phyloP scores from a whole-genome alignment of 495 filamentous ascomycete species.

The Penicillium turbatum region DNA sequence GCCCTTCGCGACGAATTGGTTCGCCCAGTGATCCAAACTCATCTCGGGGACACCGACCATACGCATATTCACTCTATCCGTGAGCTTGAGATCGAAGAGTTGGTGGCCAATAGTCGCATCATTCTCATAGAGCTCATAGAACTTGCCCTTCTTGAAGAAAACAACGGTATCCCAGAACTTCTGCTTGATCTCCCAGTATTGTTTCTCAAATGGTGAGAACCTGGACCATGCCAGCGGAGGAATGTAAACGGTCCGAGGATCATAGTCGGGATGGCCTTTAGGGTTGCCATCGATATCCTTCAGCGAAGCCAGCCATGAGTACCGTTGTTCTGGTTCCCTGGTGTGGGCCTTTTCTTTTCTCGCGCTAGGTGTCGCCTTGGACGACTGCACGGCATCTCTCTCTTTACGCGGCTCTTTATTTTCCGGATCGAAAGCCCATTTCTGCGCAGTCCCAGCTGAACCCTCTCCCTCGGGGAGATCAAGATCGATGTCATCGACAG shows the following conservation, averaged over 20 bases:
- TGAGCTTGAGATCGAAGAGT: slow-evolving; percentile 95
- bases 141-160: slow-evolving; percentile 99
- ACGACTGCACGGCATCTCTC: slow-evolving; percentile 33
- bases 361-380: slow-evolving; percentile 47
- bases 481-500: slow-evolving; percentile 49
- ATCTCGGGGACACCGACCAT: slow-evolving; percentile 95
- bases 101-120: slow-evolving; percentile 97
- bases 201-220: slow-evolving; percentile 93
- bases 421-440: slow-evolving; percentile 86
- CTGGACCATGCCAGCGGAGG: slow-evolving; percentile 69
- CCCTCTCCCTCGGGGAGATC: slow-evolving; percentile 50
- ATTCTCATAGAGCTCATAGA: slow-evolving; percentile 98
- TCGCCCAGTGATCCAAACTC: slow-evolving; percentile 86
- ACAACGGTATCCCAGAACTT: slow-evolving; percentile 97
- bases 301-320: slow-evolving; percentile 83
- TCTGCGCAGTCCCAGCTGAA: slow-evolving; percentile 67
- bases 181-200: slow-evolving; percentile 99
- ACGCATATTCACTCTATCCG: slow-evolving; percentile 97
- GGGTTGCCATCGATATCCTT: slow-evolving; percentile 78
- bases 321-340: slow-evolving; percentile 75
- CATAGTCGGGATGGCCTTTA: slow-evolving; percentile 79
- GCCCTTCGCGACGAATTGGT: slow-evolving; percentile 90
- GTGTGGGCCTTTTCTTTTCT: slow-evolving; percentile 72
- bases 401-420: slow-evolving; percentile 58
- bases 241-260: slow-evolving; percentile 87